Evolutionary conservation across 1,139 yeast species (phyloP), one percentile per base, ranked within the genome.

Genomic region (Yamadazyma diospyri): DNA sequence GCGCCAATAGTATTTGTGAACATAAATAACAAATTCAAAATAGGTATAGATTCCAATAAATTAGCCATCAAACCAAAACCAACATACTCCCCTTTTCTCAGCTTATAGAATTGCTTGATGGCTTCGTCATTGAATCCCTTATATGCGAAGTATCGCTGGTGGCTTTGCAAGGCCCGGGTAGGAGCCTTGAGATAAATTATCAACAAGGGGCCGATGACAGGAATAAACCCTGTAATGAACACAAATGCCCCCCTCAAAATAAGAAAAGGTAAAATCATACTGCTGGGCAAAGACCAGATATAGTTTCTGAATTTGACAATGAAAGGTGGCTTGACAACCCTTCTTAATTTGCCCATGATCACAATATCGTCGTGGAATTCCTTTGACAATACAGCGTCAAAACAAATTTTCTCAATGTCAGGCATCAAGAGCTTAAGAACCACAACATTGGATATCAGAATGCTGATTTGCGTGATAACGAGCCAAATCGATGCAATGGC

Each of bases 1-100:
- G 85, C 86, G 2, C 87, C 92, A 3, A 76, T 62, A 5, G 76
- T 72, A 50, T 81, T 78, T 8, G 92, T 79, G 48, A 80, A 81
- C 45, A 73, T 63, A 48, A 83, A 81, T 28, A 79, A 59, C 12
- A 79, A 57, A 20, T 81, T 81, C 1, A 79, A 35, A 14, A 81
- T 42, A 1, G 94, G 94, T 9, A 81, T 59, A 37, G 71, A 56
- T 47, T 81, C 89, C 16, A 83, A 57, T 3, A 72, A 44, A 16
- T 76, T 69, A 1, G 86, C 76, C 7, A 71, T 60, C 8, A 80
- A 43, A 0, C 94, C 94, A 51, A 78, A 83, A 5, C 64, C 70
- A 40, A 58, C 47, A 39, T 66, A 69, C 17, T 57, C 60, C 0
- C 60, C 62, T 14, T 55, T 55, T 33, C 58, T 55, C 12, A 39